A percentile compares a stretch with the other conserved stretches of the same genome.
Evolutionary conservation across 257 asterid genomes (phyloP).

Genomic region (Solanum verrucosum): DNA sequence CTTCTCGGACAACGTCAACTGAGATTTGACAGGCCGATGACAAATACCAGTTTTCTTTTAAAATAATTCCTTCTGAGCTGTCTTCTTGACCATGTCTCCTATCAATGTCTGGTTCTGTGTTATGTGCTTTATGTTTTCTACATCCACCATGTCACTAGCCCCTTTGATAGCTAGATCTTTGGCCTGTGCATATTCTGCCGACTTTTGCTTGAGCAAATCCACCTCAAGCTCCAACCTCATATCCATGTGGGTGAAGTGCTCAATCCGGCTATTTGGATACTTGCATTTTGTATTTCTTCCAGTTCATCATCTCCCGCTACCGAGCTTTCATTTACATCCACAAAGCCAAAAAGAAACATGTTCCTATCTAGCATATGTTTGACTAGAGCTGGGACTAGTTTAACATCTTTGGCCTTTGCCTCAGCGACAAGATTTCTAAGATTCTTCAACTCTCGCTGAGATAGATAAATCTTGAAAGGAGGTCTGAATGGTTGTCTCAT

Average conservation of each 20-base stretch:
- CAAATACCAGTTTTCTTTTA: conserved; percentile 33
- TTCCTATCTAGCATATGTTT: conserved; percentile 54
- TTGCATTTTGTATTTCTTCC: conserved; percentile 49
- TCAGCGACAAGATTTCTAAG: conserved; percentile 39
- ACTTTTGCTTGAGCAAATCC: conserved; percentile 45
- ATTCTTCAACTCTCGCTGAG: conserved; percentile 52
- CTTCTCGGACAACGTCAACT: not conserved
- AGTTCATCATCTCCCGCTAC: conserved; percentile 57
- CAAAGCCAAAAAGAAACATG: conserved; percentile 63
- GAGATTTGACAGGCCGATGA: not conserved
- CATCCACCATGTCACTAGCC: conserved; percentile 52
- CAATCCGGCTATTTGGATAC: conserved; percentile 43
- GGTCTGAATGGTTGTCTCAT: conserved; percentile 68
- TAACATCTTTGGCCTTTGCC: conserved; percentile 37
- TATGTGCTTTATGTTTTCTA: conserved; percentile 59
- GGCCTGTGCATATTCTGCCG: conserved; percentile 64
- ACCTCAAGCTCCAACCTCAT: conserved; percentile 64
- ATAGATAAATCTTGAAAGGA: conserved; percentile 61
- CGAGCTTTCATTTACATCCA: conserved; percentile 52
- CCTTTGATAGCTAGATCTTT: conserved; percentile 65
- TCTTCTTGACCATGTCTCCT: conserved; percentile 50
- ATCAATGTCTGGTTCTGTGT: conserved; percentile 35
- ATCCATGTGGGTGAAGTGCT: conserved; percentile 71
- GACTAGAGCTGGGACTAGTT: conserved; percentile 44
- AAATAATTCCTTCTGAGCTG: conserved; percentile 37